Conservation (phyloP, 2,329 filamentous ascomycete genomes). For the Mycosphaerelloides madeirae region DNA sequence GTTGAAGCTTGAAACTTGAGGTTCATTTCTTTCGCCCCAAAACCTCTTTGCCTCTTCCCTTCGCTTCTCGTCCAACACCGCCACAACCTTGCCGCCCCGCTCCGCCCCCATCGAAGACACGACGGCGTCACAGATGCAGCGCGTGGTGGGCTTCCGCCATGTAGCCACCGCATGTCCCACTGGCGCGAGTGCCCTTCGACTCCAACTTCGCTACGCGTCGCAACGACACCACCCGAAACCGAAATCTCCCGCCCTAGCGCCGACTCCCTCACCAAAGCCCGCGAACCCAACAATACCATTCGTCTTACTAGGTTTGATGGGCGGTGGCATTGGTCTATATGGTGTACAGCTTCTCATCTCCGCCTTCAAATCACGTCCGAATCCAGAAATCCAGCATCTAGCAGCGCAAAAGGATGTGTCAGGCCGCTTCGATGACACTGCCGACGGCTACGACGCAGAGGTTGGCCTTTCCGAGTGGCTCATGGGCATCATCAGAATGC, state of each 20-base stretch:
- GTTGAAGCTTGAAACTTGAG: no score
- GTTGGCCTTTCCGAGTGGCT: constrained; percentile 42
- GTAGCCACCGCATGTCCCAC: constrained; percentile 12
- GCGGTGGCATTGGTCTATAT: constrained; percentile 39
- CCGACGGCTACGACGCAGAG: constrained; percentile 44
- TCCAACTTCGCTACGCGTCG: not conserved
- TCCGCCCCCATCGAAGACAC: no score
- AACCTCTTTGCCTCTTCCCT: not conserved
- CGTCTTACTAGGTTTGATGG: constrained; percentile 20
- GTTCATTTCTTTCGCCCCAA: no score
- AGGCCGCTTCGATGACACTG: constrained; percentile 43
- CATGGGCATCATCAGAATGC: constrained; percentile 37
- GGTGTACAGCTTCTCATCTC: constrained; percentile 34
- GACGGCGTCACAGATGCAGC: constrained; percentile 15
- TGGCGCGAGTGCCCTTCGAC: constrained; percentile 1
- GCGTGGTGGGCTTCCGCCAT: constrained; percentile 14
- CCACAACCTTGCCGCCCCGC: not conserved
- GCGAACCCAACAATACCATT: no score
- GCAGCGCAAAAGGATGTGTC: constrained; percentile 38
- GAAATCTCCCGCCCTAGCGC: not conserved
- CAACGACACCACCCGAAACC: no score
- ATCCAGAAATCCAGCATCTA: constrained; percentile 23
- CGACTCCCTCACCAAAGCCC: not conserved
- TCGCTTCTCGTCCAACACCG: not conserved
- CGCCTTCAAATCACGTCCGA: constrained; percentile 23